These are phyloP conservation scores for Brettanomyces custersianus DNA, from an alignment of 805 yeast species.

Conservation along the genomic window DNA sequence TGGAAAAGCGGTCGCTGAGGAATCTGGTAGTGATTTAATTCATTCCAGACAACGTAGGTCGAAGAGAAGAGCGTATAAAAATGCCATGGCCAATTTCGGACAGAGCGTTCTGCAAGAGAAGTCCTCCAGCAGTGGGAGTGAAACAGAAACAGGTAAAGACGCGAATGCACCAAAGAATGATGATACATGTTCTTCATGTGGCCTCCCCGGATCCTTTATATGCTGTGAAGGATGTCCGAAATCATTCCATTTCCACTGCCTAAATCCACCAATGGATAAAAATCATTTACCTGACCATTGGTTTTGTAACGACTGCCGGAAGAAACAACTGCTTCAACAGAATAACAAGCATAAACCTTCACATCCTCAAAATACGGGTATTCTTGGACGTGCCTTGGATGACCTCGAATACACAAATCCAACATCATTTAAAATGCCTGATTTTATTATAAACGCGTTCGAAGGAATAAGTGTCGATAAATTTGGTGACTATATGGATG, in stretches of 20 bases:
- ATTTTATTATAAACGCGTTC: conserved; percentile 58
- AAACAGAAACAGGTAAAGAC: neutral
- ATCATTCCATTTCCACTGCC: conserved; percentile 86
- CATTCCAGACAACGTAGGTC: too few relatives aligned
- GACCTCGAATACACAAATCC: conserved; percentile 54
- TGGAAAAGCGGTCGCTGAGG: neutral
- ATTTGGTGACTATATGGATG: conserved; percentile 65
- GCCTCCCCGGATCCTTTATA: conserved; percentile 77
- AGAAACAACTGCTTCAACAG: conserved; percentile 25
- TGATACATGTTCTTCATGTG: conserved; percentile 88
- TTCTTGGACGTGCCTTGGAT: conserved; percentile 49
- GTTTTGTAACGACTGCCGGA: conserved; percentile 74
- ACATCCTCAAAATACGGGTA: conserved; percentile 27
- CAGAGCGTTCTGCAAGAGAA: too few relatives aligned
- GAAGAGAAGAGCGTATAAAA: too few relatives aligned
- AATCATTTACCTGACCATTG: conserved; percentile 75
- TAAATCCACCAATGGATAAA: conserved; percentile 83
- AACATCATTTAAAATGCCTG: conserved; percentile 60
- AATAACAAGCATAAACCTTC: conserved; percentile 6
- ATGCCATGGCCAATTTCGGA: too few relatives aligned
- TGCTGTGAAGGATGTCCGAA: conserved; percentile 93
- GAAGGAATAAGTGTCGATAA: conserved; percentile 61
- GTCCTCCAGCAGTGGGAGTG: too few relatives aligned
- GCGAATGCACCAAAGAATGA: conserved; percentile 43
- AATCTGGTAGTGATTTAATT: too few relatives aligned